Conservation (phyloP, 225 moss, liverwort and hornwort species). For the Climacium dendroides region DNA sequence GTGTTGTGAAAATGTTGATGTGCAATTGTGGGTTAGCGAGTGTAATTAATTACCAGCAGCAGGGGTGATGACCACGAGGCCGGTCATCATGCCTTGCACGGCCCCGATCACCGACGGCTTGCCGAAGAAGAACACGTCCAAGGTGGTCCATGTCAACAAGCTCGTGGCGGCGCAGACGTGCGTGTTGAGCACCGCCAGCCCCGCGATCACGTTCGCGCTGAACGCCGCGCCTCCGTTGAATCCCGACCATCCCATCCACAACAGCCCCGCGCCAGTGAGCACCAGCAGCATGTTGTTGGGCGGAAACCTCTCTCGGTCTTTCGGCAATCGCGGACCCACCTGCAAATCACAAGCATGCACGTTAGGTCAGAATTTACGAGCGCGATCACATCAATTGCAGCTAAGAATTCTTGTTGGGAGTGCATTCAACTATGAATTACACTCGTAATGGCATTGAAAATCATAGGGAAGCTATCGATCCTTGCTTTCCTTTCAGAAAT, state of each 20-base stretch:
- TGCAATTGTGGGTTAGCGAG: background rate
- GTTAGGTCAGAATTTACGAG: background rate
- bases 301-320: conserved; percentile 22
- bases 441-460: background rate
- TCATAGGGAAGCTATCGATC: background rate
- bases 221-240: conserved; percentile 24
- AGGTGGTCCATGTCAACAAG: conserved; percentile 14
- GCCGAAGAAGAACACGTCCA: conserved; percentile 30
- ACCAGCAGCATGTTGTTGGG: conserved; percentile 32
- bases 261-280: conserved; percentile 17
- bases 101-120: conserved; percentile 26
- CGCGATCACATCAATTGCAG: background rate
- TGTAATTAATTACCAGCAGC: background rate
- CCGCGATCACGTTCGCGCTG: background rate
- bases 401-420: too few species aligned
- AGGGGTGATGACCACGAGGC: conserved; percentile 18
- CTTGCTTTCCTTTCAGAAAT: too few species aligned
- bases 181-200: conserved; percentile 25
- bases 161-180: conserved; percentile 25
- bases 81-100: conserved; percentile 29
- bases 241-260: conserved; percentile 35
- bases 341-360: background rate
- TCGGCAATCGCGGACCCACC: conserved; percentile 23
- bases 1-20: background rate
- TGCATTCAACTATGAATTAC: background rate